phyloP scores from a whole-genome alignment of 2,329 filamentous ascomycete genomes.

The Fusarium acutatum region DNA sequence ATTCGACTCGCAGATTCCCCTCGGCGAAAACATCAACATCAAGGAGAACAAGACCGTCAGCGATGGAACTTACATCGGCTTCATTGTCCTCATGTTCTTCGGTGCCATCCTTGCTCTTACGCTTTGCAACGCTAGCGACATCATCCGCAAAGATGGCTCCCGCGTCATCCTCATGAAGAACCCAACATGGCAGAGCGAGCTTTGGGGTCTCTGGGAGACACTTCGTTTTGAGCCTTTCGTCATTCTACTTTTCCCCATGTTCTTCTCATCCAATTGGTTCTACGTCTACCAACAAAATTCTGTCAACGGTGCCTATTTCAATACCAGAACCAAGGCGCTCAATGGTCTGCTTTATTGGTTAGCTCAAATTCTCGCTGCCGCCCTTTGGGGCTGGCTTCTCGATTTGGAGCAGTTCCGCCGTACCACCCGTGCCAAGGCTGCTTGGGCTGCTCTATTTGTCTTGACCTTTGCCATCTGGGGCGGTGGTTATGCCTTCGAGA shows the following conservation, averaged over 20 bases:
- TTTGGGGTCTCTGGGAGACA: conserved; percentile 79
- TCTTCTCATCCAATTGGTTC: conserved; percentile 85
- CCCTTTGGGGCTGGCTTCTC: conserved; percentile 75
- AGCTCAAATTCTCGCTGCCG: conserved; percentile 79
- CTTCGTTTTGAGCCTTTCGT: conserved; percentile 74
- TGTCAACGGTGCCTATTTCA: conserved; percentile 76
- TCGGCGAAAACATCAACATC: conserved; percentile 37
- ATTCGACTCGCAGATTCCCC: conserved; percentile 63
- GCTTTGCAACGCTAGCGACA: conserved; percentile 74
- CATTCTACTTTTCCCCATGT: conserved; percentile 80
- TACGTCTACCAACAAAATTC: conserved; percentile 82
- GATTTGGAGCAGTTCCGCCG: conserved; percentile 70
- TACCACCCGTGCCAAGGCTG: conserved; percentile 71
- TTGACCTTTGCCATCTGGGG: conserved; percentile 85
- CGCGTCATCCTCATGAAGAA: conserved; percentile 90
- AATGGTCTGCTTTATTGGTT: conserved; percentile 77
- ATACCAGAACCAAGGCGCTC: conserved; percentile 76
- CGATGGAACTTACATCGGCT: conserved; percentile 88
- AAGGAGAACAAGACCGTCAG: conserved; percentile 58
- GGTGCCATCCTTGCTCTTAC: conserved; percentile 75
- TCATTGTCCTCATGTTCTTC: conserved; percentile 81
- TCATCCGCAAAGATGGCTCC: conserved; percentile 80
- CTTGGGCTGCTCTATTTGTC: conserved; percentile 68
- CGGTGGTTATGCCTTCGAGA: conserved; percentile 80
- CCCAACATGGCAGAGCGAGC: conserved; percentile 83